Percentiles rank a stretch among this genome's conserved stretches.
Evolutionary conservation across 2,329 filamentous ascomycete genomes (phyloP).

Genomic region (Phyllosticta ampelicida): DNA sequence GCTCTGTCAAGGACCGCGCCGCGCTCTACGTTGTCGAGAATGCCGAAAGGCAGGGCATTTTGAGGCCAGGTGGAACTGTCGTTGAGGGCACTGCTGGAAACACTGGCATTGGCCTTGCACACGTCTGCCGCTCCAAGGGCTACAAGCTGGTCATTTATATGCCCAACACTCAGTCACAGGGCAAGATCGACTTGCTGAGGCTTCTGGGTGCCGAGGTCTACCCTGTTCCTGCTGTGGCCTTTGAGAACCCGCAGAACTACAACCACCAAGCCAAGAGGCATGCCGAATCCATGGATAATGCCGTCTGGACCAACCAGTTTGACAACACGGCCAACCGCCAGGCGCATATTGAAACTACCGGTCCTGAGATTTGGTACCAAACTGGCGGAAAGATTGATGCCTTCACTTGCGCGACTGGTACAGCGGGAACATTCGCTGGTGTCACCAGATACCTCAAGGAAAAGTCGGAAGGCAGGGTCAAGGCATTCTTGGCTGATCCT

Average conservation of each 20-base stretch:
- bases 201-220: slow-evolving; percentile 90
- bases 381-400: slow-evolving; percentile 78
- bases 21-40: slow-evolving; percentile 89
- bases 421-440: slow-evolving; percentile 82
- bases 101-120: slow-evolving; percentile 93
- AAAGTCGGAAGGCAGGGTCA: slow-evolving; percentile 63
- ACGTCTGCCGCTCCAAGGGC: slow-evolving; percentile 84
- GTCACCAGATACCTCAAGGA: slow-evolving; percentile 84
- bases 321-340: slow-evolving; percentile 90
- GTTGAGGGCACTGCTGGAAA: slow-evolving; percentile 97
- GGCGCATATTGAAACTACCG: slow-evolving; percentile 93
- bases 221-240: slow-evolving; percentile 89
- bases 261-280: slow-evolving; percentile 91
- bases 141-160: slow-evolving; percentile 99
- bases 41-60: slow-evolving; percentile 76
- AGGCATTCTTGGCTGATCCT: slow-evolving; percentile 85
- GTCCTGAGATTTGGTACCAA: slow-evolving; percentile 94
- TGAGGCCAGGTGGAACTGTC: slow-evolving; percentile 81
- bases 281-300: slow-evolving; percentile 74
- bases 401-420: slow-evolving; percentile 92
- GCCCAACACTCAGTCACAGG: slow-evolving; percentile 97
- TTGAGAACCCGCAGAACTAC: slow-evolving; percentile 93
- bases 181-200: slow-evolving; percentile 88
- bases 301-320: slow-evolving; percentile 99
- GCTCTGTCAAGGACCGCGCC: slow-evolving; percentile 91